phyloP scores from a whole-genome alignment of 1,284 basidiomycete species.

The Ceratobasidium sp. region DNA sequence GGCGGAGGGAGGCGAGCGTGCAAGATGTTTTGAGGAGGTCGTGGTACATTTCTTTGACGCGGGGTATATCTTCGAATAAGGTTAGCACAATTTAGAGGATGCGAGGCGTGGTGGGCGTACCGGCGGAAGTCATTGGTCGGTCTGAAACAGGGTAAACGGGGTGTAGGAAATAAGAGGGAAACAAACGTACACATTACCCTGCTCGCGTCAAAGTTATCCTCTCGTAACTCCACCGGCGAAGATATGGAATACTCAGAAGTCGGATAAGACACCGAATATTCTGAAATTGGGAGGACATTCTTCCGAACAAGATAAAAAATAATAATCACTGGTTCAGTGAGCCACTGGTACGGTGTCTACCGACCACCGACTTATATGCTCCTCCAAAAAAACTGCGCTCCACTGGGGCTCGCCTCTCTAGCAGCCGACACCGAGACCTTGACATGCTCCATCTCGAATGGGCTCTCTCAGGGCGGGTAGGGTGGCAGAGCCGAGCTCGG shows the following conservation, averaged over 20 bases:
- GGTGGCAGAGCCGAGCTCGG: constrained; percentile 1
- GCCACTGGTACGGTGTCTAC: too few relatives aligned
- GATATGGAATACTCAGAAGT: constrained; percentile 1
- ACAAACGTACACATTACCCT: constrained; percentile 41
- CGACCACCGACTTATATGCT: too few relatives aligned
- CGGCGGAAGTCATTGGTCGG: constrained; percentile 38
- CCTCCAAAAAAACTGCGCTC: too few relatives aligned
- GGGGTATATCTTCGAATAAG: constrained; percentile 5
- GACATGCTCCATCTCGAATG: constrained; percentile 16
- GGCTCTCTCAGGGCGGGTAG: background rate
- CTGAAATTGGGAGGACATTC: constrained; percentile 23
- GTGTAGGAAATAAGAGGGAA: background rate
- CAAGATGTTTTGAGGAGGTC: constrained; percentile 30
- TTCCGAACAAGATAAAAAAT: too few relatives aligned
- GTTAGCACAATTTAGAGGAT: background rate
- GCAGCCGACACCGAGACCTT: constrained; percentile 1
- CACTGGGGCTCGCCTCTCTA: too few relatives aligned
- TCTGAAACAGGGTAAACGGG: constrained; percentile 19
- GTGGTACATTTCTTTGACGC: constrained; percentile 41
- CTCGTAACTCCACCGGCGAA: background rate
- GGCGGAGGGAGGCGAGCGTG: constrained; percentile 27
- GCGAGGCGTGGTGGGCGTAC: background rate
- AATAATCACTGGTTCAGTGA: too few relatives aligned
- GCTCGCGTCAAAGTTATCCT: constrained; percentile 32
- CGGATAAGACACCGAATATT: background rate